Percentiles rank a stretch among this genome's conserved stretches.
Conservation (phyloP, 176 grass and related monocot genomes). For the Typha latifolia region DNA sequence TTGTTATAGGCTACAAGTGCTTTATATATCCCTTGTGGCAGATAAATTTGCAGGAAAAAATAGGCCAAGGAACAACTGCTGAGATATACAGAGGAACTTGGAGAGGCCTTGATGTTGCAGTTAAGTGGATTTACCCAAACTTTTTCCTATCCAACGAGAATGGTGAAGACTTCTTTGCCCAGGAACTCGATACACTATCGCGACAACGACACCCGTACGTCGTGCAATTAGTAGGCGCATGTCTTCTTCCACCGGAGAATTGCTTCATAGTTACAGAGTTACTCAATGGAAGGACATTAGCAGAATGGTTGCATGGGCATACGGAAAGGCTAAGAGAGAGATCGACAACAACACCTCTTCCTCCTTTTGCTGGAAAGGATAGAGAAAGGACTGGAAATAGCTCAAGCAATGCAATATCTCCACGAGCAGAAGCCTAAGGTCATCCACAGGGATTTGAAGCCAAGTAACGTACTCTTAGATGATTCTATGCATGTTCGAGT, state of each 20-base stretch:
- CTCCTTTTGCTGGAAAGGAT: constrained; percentile 35
- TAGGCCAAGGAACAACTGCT: constrained; percentile 45
- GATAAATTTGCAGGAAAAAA: constrained; percentile 49
- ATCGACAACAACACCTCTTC: background rate
- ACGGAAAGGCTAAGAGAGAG: constrained; percentile 22
- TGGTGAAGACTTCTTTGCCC: constrained; percentile 39
- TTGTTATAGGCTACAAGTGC: background rate
- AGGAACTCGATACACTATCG: constrained; percentile 44
- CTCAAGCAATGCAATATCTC: constrained; percentile 49
- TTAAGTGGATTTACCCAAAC: constrained; percentile 47
- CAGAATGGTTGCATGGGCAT: constrained; percentile 42
- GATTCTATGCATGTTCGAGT: constrained; percentile 20
- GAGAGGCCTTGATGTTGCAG: constrained; percentile 43
- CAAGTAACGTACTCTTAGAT: constrained; percentile 52
- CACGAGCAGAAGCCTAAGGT: constrained; percentile 48
- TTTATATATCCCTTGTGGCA: too few relatives aligned
- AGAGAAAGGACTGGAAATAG: constrained; percentile 41
- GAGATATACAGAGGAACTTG: constrained; percentile 41
- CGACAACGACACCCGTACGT: constrained; percentile 53
- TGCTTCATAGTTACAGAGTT: constrained; percentile 57
- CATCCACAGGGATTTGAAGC: constrained; percentile 58
- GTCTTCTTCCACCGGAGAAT: constrained; percentile 28
- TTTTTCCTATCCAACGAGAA: constrained; percentile 17
- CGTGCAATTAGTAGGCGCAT: constrained; percentile 36
- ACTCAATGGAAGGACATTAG: constrained; percentile 35